Evolutionary conservation across 192 early-diverging fungal species (phyloP), one percentile per base, ranked within the genome.

Genomic region (Linderina pennispora): DNA sequence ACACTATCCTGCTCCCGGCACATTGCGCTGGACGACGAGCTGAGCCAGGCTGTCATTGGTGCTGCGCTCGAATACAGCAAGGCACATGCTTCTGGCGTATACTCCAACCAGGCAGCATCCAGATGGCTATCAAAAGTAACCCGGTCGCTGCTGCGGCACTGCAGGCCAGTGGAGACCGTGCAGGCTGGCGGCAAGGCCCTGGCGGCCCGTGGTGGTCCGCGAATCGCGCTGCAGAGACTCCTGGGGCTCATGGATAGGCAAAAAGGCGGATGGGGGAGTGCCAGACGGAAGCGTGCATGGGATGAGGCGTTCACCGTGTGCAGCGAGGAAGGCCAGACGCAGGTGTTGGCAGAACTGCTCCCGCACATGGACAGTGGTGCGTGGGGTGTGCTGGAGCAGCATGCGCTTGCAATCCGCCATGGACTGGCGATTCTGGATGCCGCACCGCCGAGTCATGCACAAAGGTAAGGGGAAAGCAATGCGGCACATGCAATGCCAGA

Each of bases 51-150:
- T 5, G 40, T 65, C 20, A 40, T 72, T 15, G 34, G 43, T 17
- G 37, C 68, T 8, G 57, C 62, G 14, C 45, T 61, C 36, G 68
- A 64, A 40, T 72, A 72, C 39, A 72, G 68, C 53, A 72, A 72
- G 36, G 48, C 48, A 1, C 28, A 46, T 19, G 48, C 34, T 25
- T 43, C 52, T 13, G 60, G 59, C 28, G 46, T 31, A 16, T 70
- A 70, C 23, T 56, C 66, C 9, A 62, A 62, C 40, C 54, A 70
- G 37, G 46, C 6, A 31, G 28, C 28, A 11, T 31, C 28, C 6
- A 5, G 5, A 31, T 31, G 28, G 28, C 28, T 31, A 11, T 31
- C 28, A 31, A 31, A 11, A n/a, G n/a, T n/a, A n/a, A n/a, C n/a
- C n/a, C 37, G 39, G n/a, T 46, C 48, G 23, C 31, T 67, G 26